Evolutionary conservation across 352 stramenopile species (phyloP), one percentile per base, ranked within the genome.

Genomic region (Phytopythium delawarense): DNA sequence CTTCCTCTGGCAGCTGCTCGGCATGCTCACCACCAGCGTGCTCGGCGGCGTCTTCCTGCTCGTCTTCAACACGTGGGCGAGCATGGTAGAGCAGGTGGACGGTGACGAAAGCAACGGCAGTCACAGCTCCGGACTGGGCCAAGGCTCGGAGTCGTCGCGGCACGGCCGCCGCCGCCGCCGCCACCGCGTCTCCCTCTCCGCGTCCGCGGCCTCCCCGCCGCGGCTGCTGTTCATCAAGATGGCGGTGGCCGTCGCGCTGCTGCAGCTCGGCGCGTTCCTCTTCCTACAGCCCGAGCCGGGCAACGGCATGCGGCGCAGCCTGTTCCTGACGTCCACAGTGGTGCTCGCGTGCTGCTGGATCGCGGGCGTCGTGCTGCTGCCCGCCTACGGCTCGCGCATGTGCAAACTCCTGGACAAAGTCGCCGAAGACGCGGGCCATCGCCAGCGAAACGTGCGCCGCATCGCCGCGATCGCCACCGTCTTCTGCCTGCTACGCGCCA

Each of bases 21-120:
- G 76, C 23, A 75, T 81, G 59, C 53, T 78, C 12, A 74, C 64
- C 12, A 76, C 79, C 1, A 61, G 81, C 16, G 69, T 77, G 39
- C 67, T 88, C 21, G 71, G 74, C 44, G 65, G 72, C 30, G 76
- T 86, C 25, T 84, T 88, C 61, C 61, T 88, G 37, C 55, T 88
- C 30, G 70, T 88, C 37, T 84, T 88, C 62, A 86, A 84, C 53
- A 88, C 79, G 42, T 88, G 79, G 76, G 79, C 79, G 4, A 65
- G 72, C 50, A 88, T 88, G 76, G 76, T 88, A 61, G 79, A 86
- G 57, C 72, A 78, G 35, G 79, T 88, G 23, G 65, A 71, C 37
- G 70, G 69, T 18, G 69, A 49, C 9, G 50, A 40, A 0, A 21
- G 23, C 49, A 61, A 21, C 51, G 55, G 59, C 30, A 49, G 37